Base-by-base conservation (phyloP, 257 asterid genomes). In the Rehmannia glutinosa region DNA sequence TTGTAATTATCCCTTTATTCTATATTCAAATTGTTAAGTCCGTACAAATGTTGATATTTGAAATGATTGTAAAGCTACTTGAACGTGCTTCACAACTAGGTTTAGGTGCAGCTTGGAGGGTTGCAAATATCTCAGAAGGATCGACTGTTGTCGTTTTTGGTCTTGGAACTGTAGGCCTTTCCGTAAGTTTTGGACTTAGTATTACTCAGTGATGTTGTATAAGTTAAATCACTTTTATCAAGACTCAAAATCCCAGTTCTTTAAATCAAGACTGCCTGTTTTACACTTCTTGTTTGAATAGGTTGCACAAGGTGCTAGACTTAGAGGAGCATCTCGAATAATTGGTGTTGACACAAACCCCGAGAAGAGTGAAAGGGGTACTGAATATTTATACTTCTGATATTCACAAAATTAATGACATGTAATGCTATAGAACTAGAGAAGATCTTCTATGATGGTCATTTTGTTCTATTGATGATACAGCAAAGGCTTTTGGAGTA, bases 41-140 rank as follows among this genome's bases (percentile, higher is more conserved):
- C n/a, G n/a, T 65, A 55, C 32, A 50, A 35, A 11, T 56, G 9
- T 33, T 8, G 39, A 62, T 36, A 24, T 15, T 46, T 54, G 25
- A 62, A 57, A 67, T 60, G 5, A 9, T n/a, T n/a, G n/a, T n/a
- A 39, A 62, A 35, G 62, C 12, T 61, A 35, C 63, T n/a, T 77
- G 33, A 68, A 17, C 68, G 39, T 64, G 66, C 28, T 17, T 62
- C 45, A 33, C 28, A 45, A 75, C 54, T 77, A 93, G 98, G 98
- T 56, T 83, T 93, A 38, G 98, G 98, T 50, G 97, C 98, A 21
- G 97, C 98, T 73, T 93, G 98, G 98, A 93, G 86, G 77, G 95
- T 93, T 57, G 98, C 98, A 52, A 86, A 87, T 78, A 62, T 90
- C 74, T 72, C 95, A 21, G 59, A 79, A 87, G 96, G 97, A 75